Conservation (phyloP, 306 rosid species). For the Prinsepia uniflora region DNA sequence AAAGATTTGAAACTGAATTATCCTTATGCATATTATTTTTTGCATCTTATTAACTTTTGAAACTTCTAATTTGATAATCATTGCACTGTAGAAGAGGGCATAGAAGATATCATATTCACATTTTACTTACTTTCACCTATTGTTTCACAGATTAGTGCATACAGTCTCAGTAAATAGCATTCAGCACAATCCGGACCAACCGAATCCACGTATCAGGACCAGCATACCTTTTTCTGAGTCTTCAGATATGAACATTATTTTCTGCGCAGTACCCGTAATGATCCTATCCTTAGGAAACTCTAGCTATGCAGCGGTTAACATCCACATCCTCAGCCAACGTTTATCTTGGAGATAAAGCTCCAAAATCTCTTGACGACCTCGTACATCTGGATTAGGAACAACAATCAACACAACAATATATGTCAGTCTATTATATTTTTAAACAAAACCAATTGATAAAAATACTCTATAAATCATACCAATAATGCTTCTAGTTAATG, state of each 20-base stretch:
- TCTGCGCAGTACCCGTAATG: conserved; percentile 91
- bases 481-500: too few relatives aligned
- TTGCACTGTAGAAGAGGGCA: too few relatives aligned
- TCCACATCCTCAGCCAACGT: conserved; percentile 74
- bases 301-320: conserved; percentile 65
- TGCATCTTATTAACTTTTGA: too few relatives aligned
- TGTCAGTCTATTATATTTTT: conserved; percentile 28
- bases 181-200: too few relatives aligned
- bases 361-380: too few relatives aligned
- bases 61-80: too few relatives aligned
- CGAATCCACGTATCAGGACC: background rate
- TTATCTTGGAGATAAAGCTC: conserved; percentile 94
- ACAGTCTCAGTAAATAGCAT: too few relatives aligned
- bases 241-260: conserved; percentile 82
- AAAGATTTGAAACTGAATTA: background rate
- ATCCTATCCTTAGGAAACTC: conserved; percentile 98
- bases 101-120: too few relatives aligned
- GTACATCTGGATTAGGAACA: conserved; percentile 92
- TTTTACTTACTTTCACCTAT: too few relatives aligned
- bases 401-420: conserved; percentile 57
- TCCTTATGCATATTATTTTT: too few relatives aligned
- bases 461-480: background rate
- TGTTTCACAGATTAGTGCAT: too few relatives aligned
- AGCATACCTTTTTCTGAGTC: too few relatives aligned
- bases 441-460: conserved; percentile 8